A percentile compares a stretch with the other conserved stretches of the same genome.
Conservation (phyloP, 1,284 basidiomycete genomes). For the Inonotus obliquus region DNA sequence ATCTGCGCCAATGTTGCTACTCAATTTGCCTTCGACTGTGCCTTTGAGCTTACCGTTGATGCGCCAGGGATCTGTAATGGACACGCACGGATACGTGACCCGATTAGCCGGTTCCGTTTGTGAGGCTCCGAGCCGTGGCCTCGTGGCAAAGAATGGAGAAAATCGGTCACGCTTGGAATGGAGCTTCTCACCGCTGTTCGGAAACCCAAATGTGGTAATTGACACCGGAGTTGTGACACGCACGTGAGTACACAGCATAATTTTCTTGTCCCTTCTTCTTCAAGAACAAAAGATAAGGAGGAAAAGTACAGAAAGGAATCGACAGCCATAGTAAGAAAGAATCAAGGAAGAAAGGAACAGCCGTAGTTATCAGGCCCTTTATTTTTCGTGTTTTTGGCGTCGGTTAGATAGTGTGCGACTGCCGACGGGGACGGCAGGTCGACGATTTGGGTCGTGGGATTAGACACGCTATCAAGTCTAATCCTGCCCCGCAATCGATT, state of each 20-base stretch:
- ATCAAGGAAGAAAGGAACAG: background rate
- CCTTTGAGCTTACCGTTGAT: background rate
- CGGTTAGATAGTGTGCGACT: background rate
- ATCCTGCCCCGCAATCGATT: conserved; percentile 11
- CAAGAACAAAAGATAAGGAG: background rate
- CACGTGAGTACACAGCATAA: background rate
- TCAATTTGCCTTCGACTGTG: background rate
- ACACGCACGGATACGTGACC: background rate
- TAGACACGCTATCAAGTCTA: background rate
- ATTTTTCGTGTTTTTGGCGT: background rate
- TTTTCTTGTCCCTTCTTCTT: background rate
- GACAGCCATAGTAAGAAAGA: background rate
- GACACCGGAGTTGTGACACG: background rate
- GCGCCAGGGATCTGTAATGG: background rate
- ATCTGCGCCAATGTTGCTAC: background rate
- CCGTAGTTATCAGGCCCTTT: background rate
- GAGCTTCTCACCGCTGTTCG: background rate
- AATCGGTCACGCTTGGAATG: background rate
- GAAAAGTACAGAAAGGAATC: background rate
- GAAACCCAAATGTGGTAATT: background rate
- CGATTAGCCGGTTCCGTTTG: background rate
- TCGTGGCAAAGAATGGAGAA: conserved; percentile 3
- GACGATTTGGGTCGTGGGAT: background rate
- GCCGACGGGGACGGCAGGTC: no score
- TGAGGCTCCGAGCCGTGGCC: background rate